Evolutionary conservation across 1,139 yeast genomes (phyloP).

Genomic region (Nakaseomyces nivariensis): DNA sequence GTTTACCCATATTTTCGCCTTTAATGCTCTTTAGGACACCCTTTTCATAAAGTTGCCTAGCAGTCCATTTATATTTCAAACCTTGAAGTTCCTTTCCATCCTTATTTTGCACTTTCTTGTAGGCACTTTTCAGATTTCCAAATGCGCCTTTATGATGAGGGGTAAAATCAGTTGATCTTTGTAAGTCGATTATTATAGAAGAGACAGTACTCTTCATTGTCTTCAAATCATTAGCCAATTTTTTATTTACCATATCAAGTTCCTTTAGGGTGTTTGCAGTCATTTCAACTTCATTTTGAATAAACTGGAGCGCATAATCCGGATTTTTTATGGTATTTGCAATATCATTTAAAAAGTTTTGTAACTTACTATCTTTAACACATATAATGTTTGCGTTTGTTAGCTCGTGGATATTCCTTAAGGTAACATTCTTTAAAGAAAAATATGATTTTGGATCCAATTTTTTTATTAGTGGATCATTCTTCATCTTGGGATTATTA

Average conservation of each 20-base stretch:
- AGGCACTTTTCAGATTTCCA: constrained; percentile 50
- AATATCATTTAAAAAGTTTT: constrained; percentile 68
- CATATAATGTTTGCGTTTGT: constrained; percentile 61
- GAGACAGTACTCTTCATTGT: constrained; percentile 13
- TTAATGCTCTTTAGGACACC: constrained; percentile 54
- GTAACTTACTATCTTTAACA: constrained; percentile 58
- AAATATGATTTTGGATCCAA: constrained; percentile 53
- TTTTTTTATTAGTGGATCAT: constrained; percentile 38
- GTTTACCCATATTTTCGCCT: constrained; percentile 37
- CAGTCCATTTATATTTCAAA: constrained; percentile 46
- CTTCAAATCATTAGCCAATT: constrained; percentile 7
- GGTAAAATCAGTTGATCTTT: constrained; percentile 15
- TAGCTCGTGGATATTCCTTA: constrained; percentile 67
- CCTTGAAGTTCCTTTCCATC: constrained; percentile 14
- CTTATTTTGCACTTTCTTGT: constrained; percentile 28
- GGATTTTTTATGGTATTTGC: constrained; percentile 79
- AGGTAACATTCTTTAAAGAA: constrained; percentile 64
- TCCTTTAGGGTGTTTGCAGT: constrained; percentile 47
- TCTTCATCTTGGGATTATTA: constrained; percentile 13
- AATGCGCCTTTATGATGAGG: constrained; percentile 22
- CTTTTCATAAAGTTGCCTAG: constrained; percentile 65
- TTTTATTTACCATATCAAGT: constrained; percentile 11
- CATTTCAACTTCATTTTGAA: constrained; percentile 52
- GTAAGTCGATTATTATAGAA: constrained; percentile 13
- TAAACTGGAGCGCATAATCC: constrained; percentile 52